Base-by-base conservation (phyloP, 345 rosid genomes). In the Camelina neglecta region DNA sequence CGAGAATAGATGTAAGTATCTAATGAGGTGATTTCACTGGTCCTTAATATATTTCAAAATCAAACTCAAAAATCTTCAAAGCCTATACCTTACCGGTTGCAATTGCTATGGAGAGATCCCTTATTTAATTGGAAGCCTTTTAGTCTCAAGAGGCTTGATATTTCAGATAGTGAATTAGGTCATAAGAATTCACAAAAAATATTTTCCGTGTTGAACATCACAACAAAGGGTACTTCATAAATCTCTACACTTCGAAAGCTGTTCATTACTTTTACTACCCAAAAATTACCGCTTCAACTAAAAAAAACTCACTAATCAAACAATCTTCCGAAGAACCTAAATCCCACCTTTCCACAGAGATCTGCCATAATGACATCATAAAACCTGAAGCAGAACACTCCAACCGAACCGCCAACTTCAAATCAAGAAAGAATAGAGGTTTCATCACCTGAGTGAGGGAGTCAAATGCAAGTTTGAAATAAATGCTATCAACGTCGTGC, bases 331-430 rank as follows among this genome's bases (percentile, higher is more conserved):
- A 20, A 65, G 47, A 20, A 65, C 18, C 56, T 74, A 65, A 33
- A 45, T 56, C 71, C 31, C 9, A 56, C 11, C 4, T 38, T 59
- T 47, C 57, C n/a, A 71, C 16, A 33, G n/a, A 47, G 48, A 71
- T 45, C 53, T 69, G 26, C 55, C 65, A 18, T 29, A 24, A 18
- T 4, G 56, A 11, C 54, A 44, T 53, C 56, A 20, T 56, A 21
- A 58, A 38, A 67, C 21, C 16, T 47, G 66, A 47, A 38, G 78
- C 60, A 67, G 60, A 74, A 48, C 79, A 26, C 45, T 67, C 26
- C 35, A 48, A 24, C 72, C 60, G 12, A 44, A 65, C 66, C 24
- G 42, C 57, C 67, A 18, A 12, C 61, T 67, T 59, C 0, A 16
- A 35, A 66, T 38, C 53, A 21, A 38, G 24, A 75, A 67, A 67